These are phyloP conservation scores for Shiraia bambusicola DNA, from an alignment of 2,329 filamentous ascomycete genomes.

Conservation along the genomic window DNA sequence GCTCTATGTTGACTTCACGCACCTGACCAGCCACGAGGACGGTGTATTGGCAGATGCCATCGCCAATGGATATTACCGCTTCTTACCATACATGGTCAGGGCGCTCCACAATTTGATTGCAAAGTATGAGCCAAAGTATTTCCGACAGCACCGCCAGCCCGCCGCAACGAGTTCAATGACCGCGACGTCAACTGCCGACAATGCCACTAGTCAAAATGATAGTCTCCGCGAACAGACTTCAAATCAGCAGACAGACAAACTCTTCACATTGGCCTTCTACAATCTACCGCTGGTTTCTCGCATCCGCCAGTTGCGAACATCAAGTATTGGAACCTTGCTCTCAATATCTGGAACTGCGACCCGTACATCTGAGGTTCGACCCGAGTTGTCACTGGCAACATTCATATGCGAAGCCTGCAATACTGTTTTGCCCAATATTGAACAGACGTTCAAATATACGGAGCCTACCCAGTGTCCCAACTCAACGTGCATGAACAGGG, in stretches of 20 bases:
- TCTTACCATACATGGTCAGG: slow-evolving; percentile 85
- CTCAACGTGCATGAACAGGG: slow-evolving; percentile 78
- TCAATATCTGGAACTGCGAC: slow-evolving; percentile 98
- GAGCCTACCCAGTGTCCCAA: slow-evolving; percentile 97
- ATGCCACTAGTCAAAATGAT: slow-evolving; percentile 60
- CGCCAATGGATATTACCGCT: slow-evolving; percentile 89
- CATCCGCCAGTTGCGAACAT: slow-evolving; percentile 80
- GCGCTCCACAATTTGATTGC: slow-evolving; percentile 90
- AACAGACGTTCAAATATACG: slow-evolving; percentile 96
- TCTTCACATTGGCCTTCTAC: slow-evolving; percentile 92
- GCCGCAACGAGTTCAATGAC: slow-evolving; percentile 71
- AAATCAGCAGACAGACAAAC: slow-evolving; percentile 94
- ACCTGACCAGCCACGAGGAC: slow-evolving; percentile 75
- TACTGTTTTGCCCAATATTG: slow-evolving; percentile 81
- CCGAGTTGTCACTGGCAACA: slow-evolving; percentile 87
- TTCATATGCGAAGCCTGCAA: slow-evolving; percentile 90
- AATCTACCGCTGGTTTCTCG: slow-evolving; percentile 86
- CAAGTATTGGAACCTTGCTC: slow-evolving; percentile 87
- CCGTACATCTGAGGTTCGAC: slow-evolving; percentile 92
- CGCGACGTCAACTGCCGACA: slow-evolving; percentile 61
- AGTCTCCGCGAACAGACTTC: slow-evolving; percentile 70
- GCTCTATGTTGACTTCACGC: slow-evolving; percentile 83
- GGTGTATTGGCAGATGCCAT: slow-evolving; percentile 83
- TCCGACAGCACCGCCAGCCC: slow-evolving; percentile 85
- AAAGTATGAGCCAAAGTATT: slow-evolving; percentile 93